Conservation (phyloP, 495 filamentous ascomycete genomes). For the Symbiotaphrina buchneri region DNA sequence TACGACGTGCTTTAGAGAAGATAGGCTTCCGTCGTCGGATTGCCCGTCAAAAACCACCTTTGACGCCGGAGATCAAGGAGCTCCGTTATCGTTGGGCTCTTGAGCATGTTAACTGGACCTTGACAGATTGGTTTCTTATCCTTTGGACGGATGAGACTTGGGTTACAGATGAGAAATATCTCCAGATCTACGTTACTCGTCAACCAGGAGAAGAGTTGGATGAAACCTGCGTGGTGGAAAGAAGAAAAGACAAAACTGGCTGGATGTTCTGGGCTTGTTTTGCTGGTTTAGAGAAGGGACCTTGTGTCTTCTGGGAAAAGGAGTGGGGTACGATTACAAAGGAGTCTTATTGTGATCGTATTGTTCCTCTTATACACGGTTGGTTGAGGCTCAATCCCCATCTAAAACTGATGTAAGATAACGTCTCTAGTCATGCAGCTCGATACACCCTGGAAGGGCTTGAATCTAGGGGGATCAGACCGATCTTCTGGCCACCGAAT, state of each 20-base stretch:
- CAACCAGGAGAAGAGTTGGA: slow-evolving; percentile 7
- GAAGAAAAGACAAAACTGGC: slow-evolving; percentile 6
- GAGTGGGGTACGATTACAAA: slow-evolving; percentile 6
- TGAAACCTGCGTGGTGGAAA: slow-evolving; percentile 8
- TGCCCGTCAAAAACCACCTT: neutral
- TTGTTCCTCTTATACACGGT: slow-evolving; percentile 5
- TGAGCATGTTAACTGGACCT: neutral
- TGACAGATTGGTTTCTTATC: slow-evolving; percentile 6
- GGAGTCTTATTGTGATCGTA: slow-evolving; percentile 4
- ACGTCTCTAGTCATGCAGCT: slow-evolving; percentile 7
- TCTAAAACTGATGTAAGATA: slow-evolving; percentile 7
- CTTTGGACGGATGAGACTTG: slow-evolving; percentile 7
- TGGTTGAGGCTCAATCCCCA: slow-evolving; percentile 5
- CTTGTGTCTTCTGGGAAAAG: slow-evolving; percentile 10
- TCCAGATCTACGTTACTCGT: slow-evolving; percentile 6
- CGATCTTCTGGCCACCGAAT: slow-evolving; percentile 9
- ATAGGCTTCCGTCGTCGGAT: neutral
- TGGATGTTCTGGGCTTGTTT: slow-evolving; percentile 12
- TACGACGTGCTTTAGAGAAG: neutral
- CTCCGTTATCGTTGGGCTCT: neutral
- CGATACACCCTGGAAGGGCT: slow-evolving; percentile 3
- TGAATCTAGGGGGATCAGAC: neutral
- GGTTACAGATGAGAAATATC: slow-evolving; percentile 4
- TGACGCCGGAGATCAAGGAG: neutral
- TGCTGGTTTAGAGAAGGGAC: slow-evolving; percentile 5